A percentile compares a stretch with the other conserved stretches of the same genome.
Conservation (phyloP, 768 basidiomycete genomes). For the Pluteus cervinus region DNA sequence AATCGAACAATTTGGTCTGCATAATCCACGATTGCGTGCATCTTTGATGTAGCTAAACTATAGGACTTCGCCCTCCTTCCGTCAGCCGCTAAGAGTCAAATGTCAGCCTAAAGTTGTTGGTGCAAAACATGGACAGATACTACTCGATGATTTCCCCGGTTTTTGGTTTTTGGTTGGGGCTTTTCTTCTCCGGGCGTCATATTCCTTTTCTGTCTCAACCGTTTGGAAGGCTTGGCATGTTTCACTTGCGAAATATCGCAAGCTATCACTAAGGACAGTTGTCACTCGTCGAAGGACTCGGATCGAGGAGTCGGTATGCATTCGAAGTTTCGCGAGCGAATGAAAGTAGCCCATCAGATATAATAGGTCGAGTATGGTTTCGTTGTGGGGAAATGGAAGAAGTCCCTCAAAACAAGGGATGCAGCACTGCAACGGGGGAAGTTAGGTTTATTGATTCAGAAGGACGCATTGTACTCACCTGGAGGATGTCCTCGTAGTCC, state of each 20-base stretch:
- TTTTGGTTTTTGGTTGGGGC: no score
- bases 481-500: conserved; percentile 34
- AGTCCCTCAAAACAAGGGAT: conserved; percentile 31
- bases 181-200: conserved; percentile 11
- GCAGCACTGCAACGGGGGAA: conserved; percentile 16
- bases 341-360: conserved; percentile 32
- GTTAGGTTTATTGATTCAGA: neutral
- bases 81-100: no score
- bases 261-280: conserved; percentile 13
- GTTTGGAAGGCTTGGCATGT: conserved; percentile 12
- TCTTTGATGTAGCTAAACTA: conserved; percentile 21
- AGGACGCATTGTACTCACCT: conserved; percentile 12
- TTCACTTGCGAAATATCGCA: conserved; percentile 20
- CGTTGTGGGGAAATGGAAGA: conserved; percentile 19
- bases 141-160: no score
- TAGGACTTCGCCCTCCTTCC: conserved; percentile 7
- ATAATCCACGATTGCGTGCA: conserved; percentile 28
- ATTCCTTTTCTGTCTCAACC: conserved; percentile 18
- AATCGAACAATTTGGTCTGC: conserved; percentile 12
- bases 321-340: conserved; percentile 31
- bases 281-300: conserved; percentile 18
- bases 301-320: conserved; percentile 30
- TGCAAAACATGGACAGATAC: no score
- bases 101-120: no score
- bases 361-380: conserved; percentile 23